Evolutionary conservation across 345 rosid genomes (phyloP).

Genomic region (Microthlaspi erraticum): DNA sequence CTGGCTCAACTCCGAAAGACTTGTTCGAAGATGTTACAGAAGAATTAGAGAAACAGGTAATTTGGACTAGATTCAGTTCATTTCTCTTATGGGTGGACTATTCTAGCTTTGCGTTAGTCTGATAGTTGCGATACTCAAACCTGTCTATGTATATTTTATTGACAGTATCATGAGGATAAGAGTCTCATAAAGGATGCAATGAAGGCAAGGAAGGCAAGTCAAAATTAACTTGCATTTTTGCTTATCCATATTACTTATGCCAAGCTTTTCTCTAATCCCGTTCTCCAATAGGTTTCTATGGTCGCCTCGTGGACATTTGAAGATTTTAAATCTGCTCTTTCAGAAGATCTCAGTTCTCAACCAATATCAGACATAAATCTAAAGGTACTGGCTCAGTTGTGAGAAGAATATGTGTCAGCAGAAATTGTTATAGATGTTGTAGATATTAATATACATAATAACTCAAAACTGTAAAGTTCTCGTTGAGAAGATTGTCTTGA

Average conservation of each 20-base stretch:
- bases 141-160: constrained; percentile 25
- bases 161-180: constrained; percentile 89
- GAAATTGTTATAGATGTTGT: neutral
- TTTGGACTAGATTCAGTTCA: constrained; percentile 1
- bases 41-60: constrained; percentile 85
- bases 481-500: neutral
- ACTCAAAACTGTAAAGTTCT: neutral
- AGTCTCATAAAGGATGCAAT: constrained; percentile 72
- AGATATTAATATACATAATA: constrained; percentile 18
- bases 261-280: constrained; percentile 33
- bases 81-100: constrained; percentile 5
- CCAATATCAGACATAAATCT: constrained; percentile 75
- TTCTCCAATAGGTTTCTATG: constrained; percentile 56
- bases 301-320: constrained; percentile 69
- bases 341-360: constrained; percentile 56
- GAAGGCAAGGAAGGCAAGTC: constrained; percentile 74
- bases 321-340: constrained; percentile 72
- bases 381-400: constrained; percentile 56
- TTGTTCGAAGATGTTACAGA: constrained; percentile 90
- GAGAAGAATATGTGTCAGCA: neutral
- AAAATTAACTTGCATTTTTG: neutral
- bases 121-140: constrained; percentile 17
- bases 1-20: constrained; percentile 94
- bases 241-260: constrained; percentile 1
- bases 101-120: constrained; percentile 22